Evolutionary conservation across 495 filamentous ascomycete species (phyloP), one percentile per base, ranked within the genome.

Genomic region (Xylaria grammica): DNA sequence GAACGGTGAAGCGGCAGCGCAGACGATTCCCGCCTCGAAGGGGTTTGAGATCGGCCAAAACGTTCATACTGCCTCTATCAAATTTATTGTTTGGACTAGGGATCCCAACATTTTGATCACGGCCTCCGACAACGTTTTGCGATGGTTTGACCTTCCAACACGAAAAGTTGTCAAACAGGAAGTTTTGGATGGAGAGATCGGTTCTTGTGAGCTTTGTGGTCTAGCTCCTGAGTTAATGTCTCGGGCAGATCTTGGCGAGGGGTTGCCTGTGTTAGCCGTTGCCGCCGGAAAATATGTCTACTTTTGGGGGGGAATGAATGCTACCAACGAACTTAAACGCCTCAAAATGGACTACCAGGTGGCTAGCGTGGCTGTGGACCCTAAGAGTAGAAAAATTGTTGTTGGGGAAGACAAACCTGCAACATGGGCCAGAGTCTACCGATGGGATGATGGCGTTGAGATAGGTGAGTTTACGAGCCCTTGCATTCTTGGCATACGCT

Each of bases 341-440:
- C 80, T 90, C 20, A 87, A 88, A 67, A 89, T 91, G 59, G 75
- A 83, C 6, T 92, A 94, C 63, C 91, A 96, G 36, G 90, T 98
- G 63, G 93, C 93, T 19, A 93, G 90, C 69, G 94, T 95, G 13
- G 93, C 91, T 11, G 79, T 98, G 10, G 93, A 99, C 72, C 85
- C 90, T 30, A 88, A 87, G 53, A 87, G 90, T 57, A 84, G 89
- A 58, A 91, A 90, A 62, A 88, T 96, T 72, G 89, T 98, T 27
- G 95, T 94, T 5, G 95, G 95, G 48, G 91, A 91, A 71, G 87
- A 86, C 52, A 74, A 67, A 24, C 87, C 88, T 32, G 94, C 97
- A 72, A 98, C 96, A 3, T 99, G 95, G 95, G 94, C 93, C 1
- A 85, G 91, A 44, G 91, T 97, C 6, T 97, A 95, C 76, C 87